A percentile compares a stretch with the other conserved stretches of the same genome.
These are phyloP conservation scores for Penicillium nordicum DNA, from an alignment of 2,329 filamentous ascomycete species.

Conservation along the genomic window DNA sequence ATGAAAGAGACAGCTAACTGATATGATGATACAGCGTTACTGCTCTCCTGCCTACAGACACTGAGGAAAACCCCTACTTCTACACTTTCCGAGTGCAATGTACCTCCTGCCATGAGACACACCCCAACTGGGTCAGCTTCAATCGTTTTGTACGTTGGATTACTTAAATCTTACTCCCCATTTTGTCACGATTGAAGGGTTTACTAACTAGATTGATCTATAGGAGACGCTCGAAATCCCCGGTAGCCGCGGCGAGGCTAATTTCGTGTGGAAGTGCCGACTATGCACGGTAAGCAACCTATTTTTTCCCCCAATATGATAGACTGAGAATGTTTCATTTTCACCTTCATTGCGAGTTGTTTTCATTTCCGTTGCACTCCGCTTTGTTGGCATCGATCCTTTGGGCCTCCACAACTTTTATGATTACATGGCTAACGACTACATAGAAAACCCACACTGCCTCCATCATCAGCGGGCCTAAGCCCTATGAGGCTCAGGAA, in stretches of 20 bases:
- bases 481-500: conserved; percentile 56
- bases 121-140: conserved; percentile 80
- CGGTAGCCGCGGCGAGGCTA: conserved; percentile 90
- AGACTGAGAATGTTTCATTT: not conserved
- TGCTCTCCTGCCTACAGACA: conserved; percentile 80
- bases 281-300: conserved; percentile 75
- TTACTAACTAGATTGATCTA: not conserved
- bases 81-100: conserved; percentile 98
- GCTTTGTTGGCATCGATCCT: not conserved
- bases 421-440: conserved; percentile 3
- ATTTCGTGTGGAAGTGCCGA: conserved; percentile 99
- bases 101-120: conserved; percentile 90
- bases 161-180: too few species aligned
- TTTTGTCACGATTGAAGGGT: not conserved
- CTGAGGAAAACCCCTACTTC: conserved; percentile 77
- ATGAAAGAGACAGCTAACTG: conserved; percentile 3
- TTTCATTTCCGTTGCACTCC: not conserved
- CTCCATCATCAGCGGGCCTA: conserved; percentile 71
- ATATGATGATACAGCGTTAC: conserved; percentile 64
- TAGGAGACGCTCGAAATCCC: conserved; percentile 89
- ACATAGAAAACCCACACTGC: conserved; percentile 58
- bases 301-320: not conserved
- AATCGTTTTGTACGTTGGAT: conserved; percentile 73
- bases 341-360: not conserved
- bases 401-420: not conserved